Evolutionary conservation across 371 early-diverging fungal genomes (phyloP).

Genomic region (Mucor irregularis): DNA sequence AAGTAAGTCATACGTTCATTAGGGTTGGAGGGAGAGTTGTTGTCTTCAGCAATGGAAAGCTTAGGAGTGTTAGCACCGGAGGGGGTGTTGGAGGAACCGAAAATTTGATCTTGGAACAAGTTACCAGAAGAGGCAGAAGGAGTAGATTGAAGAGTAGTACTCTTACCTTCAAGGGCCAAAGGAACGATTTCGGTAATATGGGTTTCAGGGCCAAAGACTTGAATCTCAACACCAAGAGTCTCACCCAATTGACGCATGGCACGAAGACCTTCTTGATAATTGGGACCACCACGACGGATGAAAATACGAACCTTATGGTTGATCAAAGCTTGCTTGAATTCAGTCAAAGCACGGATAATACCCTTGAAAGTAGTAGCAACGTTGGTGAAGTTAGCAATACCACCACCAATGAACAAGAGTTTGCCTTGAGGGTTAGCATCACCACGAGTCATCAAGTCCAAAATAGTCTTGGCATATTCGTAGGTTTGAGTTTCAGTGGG

Average conservation of each 20-base stretch:
- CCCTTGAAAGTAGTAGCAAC: conserved; percentile 99
- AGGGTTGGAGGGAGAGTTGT: conserved; percentile 41
- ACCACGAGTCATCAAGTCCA: conserved; percentile 96
- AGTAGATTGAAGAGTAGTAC: conserved; percentile 13
- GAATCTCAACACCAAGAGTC: conserved; percentile 89
- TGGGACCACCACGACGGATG: conserved; percentile 97
- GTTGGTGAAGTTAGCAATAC: conserved; percentile 99
- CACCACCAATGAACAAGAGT: conserved; percentile 96
- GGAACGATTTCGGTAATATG: conserved; percentile 98
- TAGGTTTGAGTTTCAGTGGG: conserved; percentile 98
- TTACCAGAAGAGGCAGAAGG: conserved; percentile 61
- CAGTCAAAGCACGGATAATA: conserved; percentile 91
- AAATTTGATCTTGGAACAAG: conserved; percentile 63
- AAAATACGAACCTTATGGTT: conserved; percentile 89
- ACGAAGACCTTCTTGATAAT: conserved; percentile 97
- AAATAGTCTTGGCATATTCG: conserved; percentile 96
- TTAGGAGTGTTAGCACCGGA: conserved; percentile 41
- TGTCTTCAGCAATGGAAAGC: conserved; percentile 37
- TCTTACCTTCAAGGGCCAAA: conserved; percentile 76
- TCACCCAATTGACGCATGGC: conserved; percentile 94
- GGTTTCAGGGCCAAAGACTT: conserved; percentile 97
- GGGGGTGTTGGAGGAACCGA: conserved; percentile 43
- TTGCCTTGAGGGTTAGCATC: conserved; percentile 85
- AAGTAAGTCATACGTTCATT: conserved; percentile 65
- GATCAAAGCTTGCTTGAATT: conserved; percentile 86